Evolutionary conservation across 2,329 filamentous ascomycete species (phyloP).

Genomic region (Phialophora tarda): DNA sequence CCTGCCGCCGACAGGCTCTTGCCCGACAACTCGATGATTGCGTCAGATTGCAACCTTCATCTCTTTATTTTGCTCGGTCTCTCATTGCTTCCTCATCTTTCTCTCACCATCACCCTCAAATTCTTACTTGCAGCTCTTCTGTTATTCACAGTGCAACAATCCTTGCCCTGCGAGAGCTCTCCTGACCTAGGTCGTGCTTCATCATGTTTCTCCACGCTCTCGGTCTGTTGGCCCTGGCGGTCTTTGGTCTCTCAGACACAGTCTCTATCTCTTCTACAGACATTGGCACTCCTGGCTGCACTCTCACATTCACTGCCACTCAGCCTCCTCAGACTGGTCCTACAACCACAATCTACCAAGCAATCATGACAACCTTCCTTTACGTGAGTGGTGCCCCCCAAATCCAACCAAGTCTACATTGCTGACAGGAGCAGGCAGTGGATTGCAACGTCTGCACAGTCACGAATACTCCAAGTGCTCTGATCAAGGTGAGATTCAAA

Average conservation of each 20-base stretch:
- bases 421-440: constrained; percentile 33
- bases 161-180: constrained; percentile 16
- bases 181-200: constrained; percentile 3
- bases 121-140: constrained; percentile 3
- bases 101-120: constrained; percentile 10
- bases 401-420: neutral
- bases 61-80: constrained; percentile 8
- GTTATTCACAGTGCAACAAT: constrained; percentile 7
- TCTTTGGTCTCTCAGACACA: constrained; percentile 21
- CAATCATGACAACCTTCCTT: constrained; percentile 36
- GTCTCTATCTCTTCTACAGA: constrained; percentile 7
- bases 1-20: neutral
- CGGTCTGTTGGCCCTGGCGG: constrained; percentile 23
- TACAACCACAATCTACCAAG: constrained; percentile 35
- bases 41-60: neutral
- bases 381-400: constrained; percentile 27
- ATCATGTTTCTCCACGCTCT: constrained; percentile 27
- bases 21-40: neutral
- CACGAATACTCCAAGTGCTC: constrained; percentile 34
- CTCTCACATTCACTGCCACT: constrained; percentile 33
- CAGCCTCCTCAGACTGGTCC: constrained; percentile 36
- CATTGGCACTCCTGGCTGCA: constrained; percentile 23
- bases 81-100: constrained; percentile 11
- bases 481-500: constrained; percentile 25
- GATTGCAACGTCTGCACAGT: constrained; percentile 38